Evolutionary conservation across 352 stramenopile genomes (phyloP), one percentile per base, ranked within the genome.

Genomic region (Globisporangium paddicum): DNA sequence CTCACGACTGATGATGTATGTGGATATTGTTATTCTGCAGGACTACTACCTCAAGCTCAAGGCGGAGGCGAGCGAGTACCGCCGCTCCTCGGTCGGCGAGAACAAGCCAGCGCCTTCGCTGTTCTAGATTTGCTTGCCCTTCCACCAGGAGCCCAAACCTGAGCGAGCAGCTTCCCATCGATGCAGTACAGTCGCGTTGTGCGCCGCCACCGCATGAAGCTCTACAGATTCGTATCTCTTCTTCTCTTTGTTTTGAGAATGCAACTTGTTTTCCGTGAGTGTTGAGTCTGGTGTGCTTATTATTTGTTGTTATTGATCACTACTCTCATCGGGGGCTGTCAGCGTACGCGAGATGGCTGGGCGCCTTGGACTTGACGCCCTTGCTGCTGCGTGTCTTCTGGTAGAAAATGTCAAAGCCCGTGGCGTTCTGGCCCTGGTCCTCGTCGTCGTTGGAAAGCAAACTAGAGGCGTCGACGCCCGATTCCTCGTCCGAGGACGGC

Each of bases 21-120:
- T 65, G n/a, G 5, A 18, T 45, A 8, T 28, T 40, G 5, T 0
- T 60, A 52, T 58, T 54, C 18, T 44, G 23, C 54, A 89, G 79
- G 81, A 91, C 41, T 85, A 76, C 41, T 91, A 91, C 73, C 64
- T 91, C 38, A 84, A 82, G 47, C 66, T 88, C 25, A 91, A 91
- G 77, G 57, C 73, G 60, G 71, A 88, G 34, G 64, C 69, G 38
- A 62, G 32, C n/a, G 49, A 55, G 2, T 28, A 11, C 28, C 68
- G 45, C 54, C 70, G 69, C 28, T 35, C 59, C 30, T 61, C 63
- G 6, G 50, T 62, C 14, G 55, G 59, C n/a, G 67, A 68, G 32
- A 58, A 64, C 37, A 68, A 67, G 47, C 55, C 71, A 9, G 82
- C 81, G 45, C 77, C 81, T 10, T 91, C 81, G 44, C 75, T 89